Evolutionary conservation across 1,139 yeast species (phyloP), one percentile per base, ranked within the genome.

Genomic region (Scheffersomyces illinoinensis): DNA sequence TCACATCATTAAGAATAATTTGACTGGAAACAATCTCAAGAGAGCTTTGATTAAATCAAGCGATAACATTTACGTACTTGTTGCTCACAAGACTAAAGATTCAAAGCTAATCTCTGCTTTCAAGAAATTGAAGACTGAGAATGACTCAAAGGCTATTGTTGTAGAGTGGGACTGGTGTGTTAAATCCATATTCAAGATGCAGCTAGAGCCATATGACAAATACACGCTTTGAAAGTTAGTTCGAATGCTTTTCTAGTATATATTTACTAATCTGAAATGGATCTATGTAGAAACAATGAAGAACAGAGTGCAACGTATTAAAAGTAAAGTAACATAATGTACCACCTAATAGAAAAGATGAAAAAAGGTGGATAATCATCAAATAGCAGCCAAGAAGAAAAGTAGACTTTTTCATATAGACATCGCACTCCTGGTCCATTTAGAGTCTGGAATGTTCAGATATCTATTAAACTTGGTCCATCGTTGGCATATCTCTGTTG

Each of bases 131-230:
- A 48, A 48, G n/a, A 57, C 74, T 12, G 63, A 77, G 20, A 66
- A 70, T 5, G 74, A 71, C 3, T 65, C 68, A 8, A 58, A 56
- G 24, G 74, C 68, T 10, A 67, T 68, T 6, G 76, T 84, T 1
- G 79, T 87, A 10, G 89, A 86, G 61, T 88, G 92, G 92, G 86
- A 87, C 59, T 87, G 90, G 90, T 83, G 89, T 60, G 87, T 88
- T 10, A 74, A 79, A 58, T 79, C 87, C 54, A 85, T 88, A 0
- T 88, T 88, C 69, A 77, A 77, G 52, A 81, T 84, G 77, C 65
- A 74, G 33, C 61, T 79, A 47, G 73, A 74, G 59, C 65, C 66
- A 2, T 70, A 69, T 50, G 70, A 71, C 7, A 62, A 66, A 4
- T 78, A 65, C 59, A 59, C 57, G 55, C 56, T 72, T 48, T 74